A percentile compares a stretch with the other conserved stretches of the same genome.
Evolutionary conservation across 352 stramenopile genomes (phyloP).

Genomic region (Globisporangium alternatum): DNA sequence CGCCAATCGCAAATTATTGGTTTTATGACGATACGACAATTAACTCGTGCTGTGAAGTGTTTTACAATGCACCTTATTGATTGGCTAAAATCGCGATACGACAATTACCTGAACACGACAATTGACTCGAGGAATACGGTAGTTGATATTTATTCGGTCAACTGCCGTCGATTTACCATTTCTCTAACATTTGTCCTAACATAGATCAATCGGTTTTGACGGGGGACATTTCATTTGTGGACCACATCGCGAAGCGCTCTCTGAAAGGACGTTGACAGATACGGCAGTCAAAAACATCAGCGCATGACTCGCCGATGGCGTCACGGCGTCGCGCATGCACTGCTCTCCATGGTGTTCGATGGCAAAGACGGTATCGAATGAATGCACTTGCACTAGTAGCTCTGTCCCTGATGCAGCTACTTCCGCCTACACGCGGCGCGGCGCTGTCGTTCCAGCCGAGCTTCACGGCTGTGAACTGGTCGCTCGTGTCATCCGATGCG

Average conservation of each 20-base stretch:
- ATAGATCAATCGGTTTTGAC: not conserved
- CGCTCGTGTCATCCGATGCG: constrained; percentile 28
- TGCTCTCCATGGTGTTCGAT: not conserved
- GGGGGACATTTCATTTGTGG: not conserved
- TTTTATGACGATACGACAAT: too few relatives aligned
- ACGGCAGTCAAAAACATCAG: not conserved
- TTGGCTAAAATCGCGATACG: too few relatives aligned
- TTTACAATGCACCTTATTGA: too few relatives aligned
- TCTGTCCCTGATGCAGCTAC: not conserved
- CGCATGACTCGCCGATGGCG: not conserved
- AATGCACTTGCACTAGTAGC: not conserved
- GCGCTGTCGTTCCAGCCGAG: constrained; percentile 12
- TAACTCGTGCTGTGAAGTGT: too few relatives aligned
- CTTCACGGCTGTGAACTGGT: constrained; percentile 47
- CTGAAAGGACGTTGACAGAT: constrained; percentile 9
- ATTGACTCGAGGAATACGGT: too few relatives aligned
- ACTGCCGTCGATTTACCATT: too few relatives aligned
- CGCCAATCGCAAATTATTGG: too few relatives aligned
- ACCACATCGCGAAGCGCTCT: not conserved
- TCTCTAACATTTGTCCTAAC: too few relatives aligned
- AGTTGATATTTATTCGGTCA: too few relatives aligned
- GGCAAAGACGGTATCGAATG: too few relatives aligned
- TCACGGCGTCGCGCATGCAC: not conserved
- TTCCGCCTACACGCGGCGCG: not conserved
- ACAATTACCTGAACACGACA: too few relatives aligned